A percentile compares a stretch with the other conserved stretches of the same genome.
Evolutionary conservation across 305 asterid species (phyloP).

Genomic region (Caryopteris hybrid): DNA sequence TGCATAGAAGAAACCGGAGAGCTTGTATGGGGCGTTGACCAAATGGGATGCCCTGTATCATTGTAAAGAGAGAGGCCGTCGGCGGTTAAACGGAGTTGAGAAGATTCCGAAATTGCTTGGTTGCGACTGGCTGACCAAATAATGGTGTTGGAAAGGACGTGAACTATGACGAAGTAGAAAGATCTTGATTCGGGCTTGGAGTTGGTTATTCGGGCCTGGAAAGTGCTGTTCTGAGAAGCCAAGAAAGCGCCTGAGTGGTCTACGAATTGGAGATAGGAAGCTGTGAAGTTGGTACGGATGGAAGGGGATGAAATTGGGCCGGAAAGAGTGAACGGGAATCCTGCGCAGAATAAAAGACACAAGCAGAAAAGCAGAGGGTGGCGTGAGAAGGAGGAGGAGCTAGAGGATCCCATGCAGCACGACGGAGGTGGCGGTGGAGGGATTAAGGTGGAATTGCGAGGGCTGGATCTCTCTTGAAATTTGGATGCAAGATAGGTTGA

Average conservation of each 20-base stretch:
- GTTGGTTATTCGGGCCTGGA: constrained; percentile 42
- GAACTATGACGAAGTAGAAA: constrained; percentile 39
- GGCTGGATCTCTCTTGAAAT: too few relatives aligned
- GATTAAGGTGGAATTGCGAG: too few relatives aligned
- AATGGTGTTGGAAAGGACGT: constrained; percentile 27
- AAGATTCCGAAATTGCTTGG: constrained; percentile 36
- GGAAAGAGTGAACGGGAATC: constrained; percentile 16
- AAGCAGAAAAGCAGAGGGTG: too few relatives aligned
- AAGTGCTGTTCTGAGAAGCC: constrained; percentile 28
- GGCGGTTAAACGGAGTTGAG: constrained; percentile 27
- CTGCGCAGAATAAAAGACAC: not conserved
- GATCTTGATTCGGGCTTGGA: constrained; percentile 23
- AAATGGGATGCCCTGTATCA: constrained; percentile 31
- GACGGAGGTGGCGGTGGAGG: too few relatives aligned
- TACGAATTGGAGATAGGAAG: constrained; percentile 32
- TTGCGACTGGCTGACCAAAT: constrained; percentile 63
- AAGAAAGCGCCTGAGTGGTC: constrained; percentile 52
- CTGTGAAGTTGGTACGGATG: constrained; percentile 38
- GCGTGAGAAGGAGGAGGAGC: too few relatives aligned
- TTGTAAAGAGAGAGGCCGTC: constrained; percentile 39
- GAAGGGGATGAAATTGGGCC: constrained; percentile 28
- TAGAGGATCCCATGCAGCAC: too few relatives aligned
- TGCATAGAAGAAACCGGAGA: constrained; percentile 29
- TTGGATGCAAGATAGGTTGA: too few relatives aligned
- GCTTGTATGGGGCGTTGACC: constrained; percentile 40